Evolutionary conservation across 1,284 basidiomycete genomes (phyloP).

Genomic region (Microbotryum intermedium): DNA sequence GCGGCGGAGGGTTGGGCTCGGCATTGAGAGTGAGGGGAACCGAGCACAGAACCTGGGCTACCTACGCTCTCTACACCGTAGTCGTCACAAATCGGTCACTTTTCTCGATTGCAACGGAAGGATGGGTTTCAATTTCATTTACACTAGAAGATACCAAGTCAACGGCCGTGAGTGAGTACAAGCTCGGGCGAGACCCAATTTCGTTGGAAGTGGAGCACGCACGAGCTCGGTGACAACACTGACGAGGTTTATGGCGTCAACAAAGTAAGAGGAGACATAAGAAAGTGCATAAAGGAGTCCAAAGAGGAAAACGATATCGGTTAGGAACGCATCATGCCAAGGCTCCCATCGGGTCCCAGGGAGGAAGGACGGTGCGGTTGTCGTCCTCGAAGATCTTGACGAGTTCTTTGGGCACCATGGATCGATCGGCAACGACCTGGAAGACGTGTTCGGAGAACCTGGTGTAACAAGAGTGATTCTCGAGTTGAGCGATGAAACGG

Average conservation of each 20-base stretch:
- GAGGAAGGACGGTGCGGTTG: slow-evolving; percentile 53
- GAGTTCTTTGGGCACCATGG: slow-evolving; percentile 60
- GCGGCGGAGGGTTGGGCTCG: no score
- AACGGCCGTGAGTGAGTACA: background rate
- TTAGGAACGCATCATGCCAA: slow-evolving; percentile 10
- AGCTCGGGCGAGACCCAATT: background rate
- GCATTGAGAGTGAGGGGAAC: no score
- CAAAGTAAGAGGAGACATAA: background rate
- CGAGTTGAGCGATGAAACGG: background rate
- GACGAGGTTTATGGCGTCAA: background rate
- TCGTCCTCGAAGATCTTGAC: slow-evolving; percentile 66
- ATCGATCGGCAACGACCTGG: slow-evolving; percentile 74
- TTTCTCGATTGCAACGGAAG: no score
- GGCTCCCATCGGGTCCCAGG: slow-evolving; percentile 52
- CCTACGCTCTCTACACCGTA: no score
- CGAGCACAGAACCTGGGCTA: no score
- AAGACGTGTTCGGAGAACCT: slow-evolving; percentile 79
- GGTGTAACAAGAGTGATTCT: slow-evolving; percentile 44
- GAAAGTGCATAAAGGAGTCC: background rate
- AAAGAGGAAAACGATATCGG: background rate
- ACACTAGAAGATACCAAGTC: no score
- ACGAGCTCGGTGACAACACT: background rate
- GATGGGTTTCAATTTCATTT: no score
- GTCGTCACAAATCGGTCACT: no score
- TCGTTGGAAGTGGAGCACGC: background rate